These are phyloP conservation scores for Alternaria sp. DNA, from an alignment of 2,329 filamentous ascomycete genomes.

Conservation along the genomic window DNA sequence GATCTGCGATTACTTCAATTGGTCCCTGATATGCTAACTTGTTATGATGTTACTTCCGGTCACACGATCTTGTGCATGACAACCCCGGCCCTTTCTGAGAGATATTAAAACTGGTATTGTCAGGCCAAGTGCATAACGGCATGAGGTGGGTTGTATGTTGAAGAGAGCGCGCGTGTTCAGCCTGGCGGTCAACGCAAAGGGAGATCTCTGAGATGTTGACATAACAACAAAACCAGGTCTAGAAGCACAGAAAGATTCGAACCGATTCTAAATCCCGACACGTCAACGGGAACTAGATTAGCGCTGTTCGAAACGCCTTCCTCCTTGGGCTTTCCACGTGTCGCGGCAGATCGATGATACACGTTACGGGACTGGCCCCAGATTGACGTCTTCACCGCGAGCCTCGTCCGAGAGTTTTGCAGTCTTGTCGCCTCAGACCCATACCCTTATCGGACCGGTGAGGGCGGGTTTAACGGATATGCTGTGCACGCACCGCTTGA, in stretches of 20 bases:
- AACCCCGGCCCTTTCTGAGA: not conserved
- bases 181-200: not conserved
- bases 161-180: not conserved
- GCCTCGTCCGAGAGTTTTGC: constrained; percentile 12
- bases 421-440: constrained; percentile 6
- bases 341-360: constrained; percentile 6
- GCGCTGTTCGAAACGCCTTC: not conserved
- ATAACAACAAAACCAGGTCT: not conserved
- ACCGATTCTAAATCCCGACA: constrained; percentile 8
- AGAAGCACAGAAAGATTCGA: not conserved
- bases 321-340: constrained; percentile 1
- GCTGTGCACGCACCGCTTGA: not conserved
- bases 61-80: constrained; percentile 9
- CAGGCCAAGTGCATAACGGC: not conserved
- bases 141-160: not conserved
- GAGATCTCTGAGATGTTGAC: not conserved
- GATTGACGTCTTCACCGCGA: constrained; percentile 13
- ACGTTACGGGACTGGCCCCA: not conserved
- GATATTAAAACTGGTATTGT: not conserved
- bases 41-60: not conserved
- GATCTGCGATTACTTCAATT: not conserved
- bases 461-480: constrained; percentile 8
- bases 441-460: constrained; percentile 2
- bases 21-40: not conserved
- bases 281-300: constrained; percentile 8